A percentile compares a stretch with the other conserved stretches of the same genome.
phyloP scores from a whole-genome alignment of 371 early-diverging fungal species.

The Mucor irregularis region DNA sequence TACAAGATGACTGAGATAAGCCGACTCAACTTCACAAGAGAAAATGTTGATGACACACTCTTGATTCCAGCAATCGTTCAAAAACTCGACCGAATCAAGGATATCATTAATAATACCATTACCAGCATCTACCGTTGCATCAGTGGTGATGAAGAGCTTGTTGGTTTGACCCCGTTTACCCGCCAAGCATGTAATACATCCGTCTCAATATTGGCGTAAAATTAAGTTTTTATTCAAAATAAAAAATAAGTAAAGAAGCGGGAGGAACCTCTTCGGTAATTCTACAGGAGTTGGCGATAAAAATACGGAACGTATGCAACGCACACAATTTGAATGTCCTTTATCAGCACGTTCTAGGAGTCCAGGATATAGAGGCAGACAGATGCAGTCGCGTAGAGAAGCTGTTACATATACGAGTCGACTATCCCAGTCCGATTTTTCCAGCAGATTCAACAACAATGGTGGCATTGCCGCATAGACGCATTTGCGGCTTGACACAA shows the following conservation, averaged over 20 bases:
- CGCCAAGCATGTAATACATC: conserved; percentile 5
- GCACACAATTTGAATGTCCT: background rate
- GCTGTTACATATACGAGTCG: conserved; percentile 13
- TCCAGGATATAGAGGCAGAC: conserved; percentile 16
- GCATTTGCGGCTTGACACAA: conserved; percentile 30
- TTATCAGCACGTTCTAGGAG: conserved; percentile 23
- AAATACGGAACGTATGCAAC: conserved; percentile 17
- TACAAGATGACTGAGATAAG: conserved; percentile 9
- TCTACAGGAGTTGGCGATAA: conserved; percentile 16
- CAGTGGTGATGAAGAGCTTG: background rate
- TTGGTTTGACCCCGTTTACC: conserved; percentile 1
- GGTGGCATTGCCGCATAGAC: conserved; percentile 24
- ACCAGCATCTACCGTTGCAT: background rate
- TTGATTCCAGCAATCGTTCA: conserved; percentile 1
- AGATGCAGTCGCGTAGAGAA: conserved; percentile 7
- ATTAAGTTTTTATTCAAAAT: too few species aligned
- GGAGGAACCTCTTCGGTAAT: conserved; percentile 17
- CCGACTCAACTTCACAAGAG: background rate
- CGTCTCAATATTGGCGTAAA: too few species aligned
- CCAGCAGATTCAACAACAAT: background rate
- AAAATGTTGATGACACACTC: background rate
- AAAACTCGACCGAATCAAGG: conserved; percentile 1
- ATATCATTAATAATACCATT: background rate
- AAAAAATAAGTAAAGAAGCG: too few species aligned
- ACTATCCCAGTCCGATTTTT: background rate